phyloP scores from a whole-genome alignment of 2,329 filamentous ascomycete species.

The Leptographium radiaticola region DNA sequence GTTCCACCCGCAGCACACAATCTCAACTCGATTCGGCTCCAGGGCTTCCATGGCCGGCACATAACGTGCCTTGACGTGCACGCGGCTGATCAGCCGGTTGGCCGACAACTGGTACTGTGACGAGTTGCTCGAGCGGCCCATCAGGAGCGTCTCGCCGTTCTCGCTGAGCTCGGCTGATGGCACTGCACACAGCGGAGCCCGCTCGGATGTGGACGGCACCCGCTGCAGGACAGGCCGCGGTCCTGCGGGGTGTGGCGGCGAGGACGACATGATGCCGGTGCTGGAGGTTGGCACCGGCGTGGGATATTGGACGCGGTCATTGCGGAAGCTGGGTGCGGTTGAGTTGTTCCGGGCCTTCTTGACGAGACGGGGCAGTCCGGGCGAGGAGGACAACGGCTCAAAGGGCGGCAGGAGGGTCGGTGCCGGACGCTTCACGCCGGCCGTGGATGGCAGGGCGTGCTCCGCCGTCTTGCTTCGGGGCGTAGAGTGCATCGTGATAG shows the following conservation, averaged over 20 bases:
- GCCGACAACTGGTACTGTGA: conserved; percentile 91
- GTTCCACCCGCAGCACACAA: conserved; percentile 92
- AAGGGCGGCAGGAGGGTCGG: conserved; percentile 65
- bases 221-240: conserved; percentile 41
- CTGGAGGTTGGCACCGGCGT: conserved; percentile 91
- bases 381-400: conserved; percentile 68
- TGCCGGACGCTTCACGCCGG: conserved; percentile 46
- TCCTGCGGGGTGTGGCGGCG: conserved; percentile 41
- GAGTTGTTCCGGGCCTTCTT: conserved; percentile 31
- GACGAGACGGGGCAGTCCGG: conserved; percentile 51
- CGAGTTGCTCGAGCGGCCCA: conserved; percentile 90
- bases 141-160: conserved; percentile 67
- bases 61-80: conserved; percentile 83
- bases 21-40: conserved; percentile 67
- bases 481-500: conserved; percentile 27
- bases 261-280: conserved; percentile 80
- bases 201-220: conserved; percentile 57
- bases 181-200: conserved; percentile 69
- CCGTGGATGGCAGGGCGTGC: conserved; percentile 22
- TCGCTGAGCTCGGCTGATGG: conserved; percentile 70
- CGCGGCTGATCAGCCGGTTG: conserved; percentile 82
- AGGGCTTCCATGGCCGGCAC: conserved; percentile 54
- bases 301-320: conserved; percentile 60
- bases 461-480: conserved; percentile 19
- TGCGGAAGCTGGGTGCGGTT: conserved; percentile 14